Conservation (phyloP, 2,329 filamentous ascomycete genomes). For the Penicillium janthinellum region DNA sequence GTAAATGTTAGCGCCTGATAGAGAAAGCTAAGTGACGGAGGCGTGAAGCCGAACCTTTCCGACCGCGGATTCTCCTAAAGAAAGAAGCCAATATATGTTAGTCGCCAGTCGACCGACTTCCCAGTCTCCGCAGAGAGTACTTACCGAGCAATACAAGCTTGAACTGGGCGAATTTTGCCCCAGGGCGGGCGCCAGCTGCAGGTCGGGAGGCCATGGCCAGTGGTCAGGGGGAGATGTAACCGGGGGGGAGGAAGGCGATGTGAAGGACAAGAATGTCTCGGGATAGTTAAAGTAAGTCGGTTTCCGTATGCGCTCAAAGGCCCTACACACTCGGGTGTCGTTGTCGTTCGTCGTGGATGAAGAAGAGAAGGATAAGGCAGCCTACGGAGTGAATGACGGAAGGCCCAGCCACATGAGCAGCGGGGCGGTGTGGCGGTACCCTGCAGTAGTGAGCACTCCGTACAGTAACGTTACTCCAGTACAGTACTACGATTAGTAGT, state of each 20-base stretch:
- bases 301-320: background rate
- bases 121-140: slow-evolving; percentile 33
- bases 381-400: slow-evolving; percentile 37
- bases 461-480: too few species aligned
- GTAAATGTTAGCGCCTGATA: slow-evolving; percentile 33
- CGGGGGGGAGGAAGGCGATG: slow-evolving; percentile 8
- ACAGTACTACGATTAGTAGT: too few species aligned
- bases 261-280: background rate
- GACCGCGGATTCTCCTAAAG: slow-evolving; percentile 90
- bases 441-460: background rate
- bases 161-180: slow-evolving; percentile 93
- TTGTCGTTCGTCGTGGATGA: slow-evolving; percentile 10
- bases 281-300: background rate
- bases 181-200: slow-evolving; percentile 67
- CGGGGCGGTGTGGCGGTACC: slow-evolving; percentile 30
- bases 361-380: slow-evolving; percentile 26
- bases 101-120: slow-evolving; percentile 1
- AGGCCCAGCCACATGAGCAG: slow-evolving; percentile 36
- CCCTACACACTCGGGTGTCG: background rate
- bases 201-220: slow-evolving; percentile 80
- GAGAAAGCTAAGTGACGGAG: slow-evolving; percentile 11
- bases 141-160: slow-evolving; percentile 95
- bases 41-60: slow-evolving; percentile 72
- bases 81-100: slow-evolving; percentile 22
- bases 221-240: slow-evolving; percentile 20